phyloP scores from a whole-genome alignment of 2,329 filamentous ascomycete species.

The Remersonia thermophila region DNA sequence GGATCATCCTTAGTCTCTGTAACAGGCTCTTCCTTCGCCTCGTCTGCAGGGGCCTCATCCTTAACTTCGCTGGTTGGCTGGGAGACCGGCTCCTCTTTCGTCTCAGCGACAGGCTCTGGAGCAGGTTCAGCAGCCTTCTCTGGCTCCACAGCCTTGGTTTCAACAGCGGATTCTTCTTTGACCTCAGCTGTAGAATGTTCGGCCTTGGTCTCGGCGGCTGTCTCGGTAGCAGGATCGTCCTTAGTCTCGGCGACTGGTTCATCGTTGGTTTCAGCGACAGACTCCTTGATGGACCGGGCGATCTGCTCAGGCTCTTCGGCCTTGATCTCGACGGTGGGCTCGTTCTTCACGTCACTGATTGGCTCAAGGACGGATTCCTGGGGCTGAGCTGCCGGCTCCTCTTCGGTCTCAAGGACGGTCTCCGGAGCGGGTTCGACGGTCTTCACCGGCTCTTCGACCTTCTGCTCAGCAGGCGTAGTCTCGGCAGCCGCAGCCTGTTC shows the following conservation, averaged over 20 bases:
- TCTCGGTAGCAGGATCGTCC: background rate
- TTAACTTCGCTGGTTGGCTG: background rate
- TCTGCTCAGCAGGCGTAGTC: background rate
- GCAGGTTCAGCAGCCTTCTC: background rate
- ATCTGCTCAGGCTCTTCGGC: background rate
- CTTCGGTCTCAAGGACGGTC: background rate
- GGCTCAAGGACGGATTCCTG: too few species aligned
- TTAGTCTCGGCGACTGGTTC: background rate
- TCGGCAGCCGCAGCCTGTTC: background rate
- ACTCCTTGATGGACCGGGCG: too few species aligned
- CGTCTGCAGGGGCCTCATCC: background rate
- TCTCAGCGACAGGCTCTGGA: background rate
- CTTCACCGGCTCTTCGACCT: background rate
- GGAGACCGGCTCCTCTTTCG: background rate
- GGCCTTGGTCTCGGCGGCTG: background rate
- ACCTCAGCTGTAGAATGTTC: background rate
- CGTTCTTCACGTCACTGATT: background rate
- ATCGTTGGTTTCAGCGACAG: too few species aligned
- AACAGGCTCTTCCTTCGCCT: background rate
- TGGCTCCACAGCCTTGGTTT: background rate
- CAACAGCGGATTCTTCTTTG: background rate
- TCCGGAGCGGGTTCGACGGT: background rate
- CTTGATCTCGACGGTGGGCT: background rate
- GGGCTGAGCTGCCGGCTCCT: background rate
- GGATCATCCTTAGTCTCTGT: background rate